Base-by-base conservation (phyloP, 495 filamentous ascomycete species). In the Tricharina praecox region DNA sequence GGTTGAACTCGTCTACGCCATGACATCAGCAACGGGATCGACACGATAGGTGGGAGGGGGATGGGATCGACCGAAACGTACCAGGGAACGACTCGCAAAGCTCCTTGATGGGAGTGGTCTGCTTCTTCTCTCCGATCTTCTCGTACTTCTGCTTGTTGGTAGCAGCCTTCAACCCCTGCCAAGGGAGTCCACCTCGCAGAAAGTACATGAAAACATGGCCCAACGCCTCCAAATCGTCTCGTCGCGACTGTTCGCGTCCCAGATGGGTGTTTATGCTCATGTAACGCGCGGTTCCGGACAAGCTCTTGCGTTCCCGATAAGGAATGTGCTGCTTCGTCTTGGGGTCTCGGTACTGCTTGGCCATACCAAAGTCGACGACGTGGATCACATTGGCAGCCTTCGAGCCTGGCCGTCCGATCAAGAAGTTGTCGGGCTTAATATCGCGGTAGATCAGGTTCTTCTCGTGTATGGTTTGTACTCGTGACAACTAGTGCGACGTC, bases 111-210 rank as follows among this genome's bases (percentile, higher is more conserved):
- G 76, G 73, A 20, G 90, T 96, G 0, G 88, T 93, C 68, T 96
- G 90, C 68, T 99, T 99, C 81, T 96, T 96, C 68, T 99, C 92
- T 24, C 90, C 90, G 65, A 99, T 99, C 70, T 96, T 96, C 67
- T 99, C 90, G 55, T 99, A 99, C 68, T 99, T 99, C 62, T 99
- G 90, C 75, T 99, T 99, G 70, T 99, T 99, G 50, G 90, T 99
- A 15, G 92, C 92, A 63, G 90, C 90, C 70, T 96, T 96, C 58
- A 99, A 69, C 42, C 90, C 90, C 67, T 99, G 90, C 90, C 90
- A 99, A 16, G 90, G 90, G 49, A 99, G 72, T 45, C 92, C 92
- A 49, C 90, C 90, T 40, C 92, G 71, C 52, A 99, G 69, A 69
- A 99, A 99, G 69, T 99, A 99, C 82, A 99, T 88, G 70, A 99